Conservation (phyloP, 345 rosid genomes). For the Fremontodendron californicum region DNA sequence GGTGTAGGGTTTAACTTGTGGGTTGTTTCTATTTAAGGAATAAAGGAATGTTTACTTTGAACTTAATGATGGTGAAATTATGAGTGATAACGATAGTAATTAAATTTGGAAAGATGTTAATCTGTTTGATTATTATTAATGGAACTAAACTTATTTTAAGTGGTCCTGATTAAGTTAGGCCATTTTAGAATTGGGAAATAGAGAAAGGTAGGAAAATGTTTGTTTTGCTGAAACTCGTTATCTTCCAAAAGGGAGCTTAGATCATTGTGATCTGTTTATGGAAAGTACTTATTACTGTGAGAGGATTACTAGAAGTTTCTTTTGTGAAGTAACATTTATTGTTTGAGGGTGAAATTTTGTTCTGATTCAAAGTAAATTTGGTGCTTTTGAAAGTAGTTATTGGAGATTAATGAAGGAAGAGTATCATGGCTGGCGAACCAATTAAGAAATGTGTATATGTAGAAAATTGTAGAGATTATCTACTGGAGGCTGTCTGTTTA, state of each 20-base stretch:
- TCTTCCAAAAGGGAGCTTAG: background rate
- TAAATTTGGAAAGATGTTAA: background rate
- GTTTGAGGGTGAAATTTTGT: background rate
- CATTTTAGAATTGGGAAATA: background rate
- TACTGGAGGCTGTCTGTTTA: background rate
- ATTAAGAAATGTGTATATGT: background rate
- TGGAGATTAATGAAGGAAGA: background rate
- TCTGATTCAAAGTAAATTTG: slow-evolving; percentile 3
- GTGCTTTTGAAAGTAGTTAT: background rate
- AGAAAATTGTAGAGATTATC: background rate
- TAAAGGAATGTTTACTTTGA: background rate
- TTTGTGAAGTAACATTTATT: background rate
- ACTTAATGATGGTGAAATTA: background rate
- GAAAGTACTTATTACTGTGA: background rate
- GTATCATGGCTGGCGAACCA: background rate
- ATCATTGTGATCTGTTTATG: background rate
- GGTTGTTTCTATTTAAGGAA: background rate
- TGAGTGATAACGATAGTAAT: background rate
- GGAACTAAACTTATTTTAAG: background rate
- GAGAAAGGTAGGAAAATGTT: background rate
- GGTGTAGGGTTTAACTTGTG: background rate
- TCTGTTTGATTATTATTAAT: background rate
- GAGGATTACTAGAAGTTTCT: background rate
- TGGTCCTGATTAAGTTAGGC: background rate
- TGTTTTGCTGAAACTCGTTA: background rate